Base-by-base conservation (phyloP, 2,329 filamentous ascomycete species). In the Pseudocercospora fuligena region DNA sequence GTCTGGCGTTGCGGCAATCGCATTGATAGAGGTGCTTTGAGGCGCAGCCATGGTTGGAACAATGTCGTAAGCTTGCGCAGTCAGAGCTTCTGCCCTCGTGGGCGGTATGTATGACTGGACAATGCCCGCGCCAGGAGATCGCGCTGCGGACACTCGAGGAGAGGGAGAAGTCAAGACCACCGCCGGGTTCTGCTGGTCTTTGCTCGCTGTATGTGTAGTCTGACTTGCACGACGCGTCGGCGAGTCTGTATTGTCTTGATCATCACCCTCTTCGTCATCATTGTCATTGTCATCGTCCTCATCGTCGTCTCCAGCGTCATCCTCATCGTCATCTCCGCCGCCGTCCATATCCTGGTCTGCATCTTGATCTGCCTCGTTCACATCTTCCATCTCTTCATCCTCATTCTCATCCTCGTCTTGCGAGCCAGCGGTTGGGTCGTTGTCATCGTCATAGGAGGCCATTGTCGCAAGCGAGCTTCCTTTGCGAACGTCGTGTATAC, bases 21-120 rank as follows among this genome's bases (percentile, higher is more conserved):
- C 90, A 77, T 99, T 99, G 80, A 99, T 92, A 61, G 93, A 97
- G 2, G 95, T 99, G 69, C 93, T 92, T 78, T 97, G 94, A 0
- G 95, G 95, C 2, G 95, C 95, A 1, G 95, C 95, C 82, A 98
- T 98, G 23, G 95, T 98, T 1, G 95, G 95, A 0, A 97, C 91
- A 67, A 99, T 97, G 77, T 99, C 95, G 82, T 98, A 99, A 1
- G 91, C 87, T 47, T 85, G 83, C 14, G 95, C 94, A 1, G 86
- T 90, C 59, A 97, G 82, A n/a, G 89, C 91, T 75, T 97, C 93
- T 11, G 89, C 85, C 0, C 92, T 88, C n/a, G 93, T 85, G 7
- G 70, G 67, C 9, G 77, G 77, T 69, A 72, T 68, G 46, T 76
- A 72, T 7, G 75, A 75, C 14, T 64, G 53, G 9, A 69, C 71